Evolutionary conservation across 2,329 filamentous ascomycete species (phyloP).

Genomic region (Curvularia sp.): DNA sequence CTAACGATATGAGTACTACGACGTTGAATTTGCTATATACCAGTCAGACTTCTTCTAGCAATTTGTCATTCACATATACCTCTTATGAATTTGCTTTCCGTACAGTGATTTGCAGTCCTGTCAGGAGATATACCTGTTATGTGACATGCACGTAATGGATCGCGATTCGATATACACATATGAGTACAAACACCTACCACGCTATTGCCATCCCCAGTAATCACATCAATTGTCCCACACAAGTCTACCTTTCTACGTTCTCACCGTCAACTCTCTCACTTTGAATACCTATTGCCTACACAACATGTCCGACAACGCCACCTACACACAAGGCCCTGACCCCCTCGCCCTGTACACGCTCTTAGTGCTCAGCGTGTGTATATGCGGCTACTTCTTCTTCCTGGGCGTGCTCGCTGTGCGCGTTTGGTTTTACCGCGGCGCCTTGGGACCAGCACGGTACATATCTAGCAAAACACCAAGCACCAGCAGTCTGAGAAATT

Average conservation of each 20-base stretch:
- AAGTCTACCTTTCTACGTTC: not conserved
- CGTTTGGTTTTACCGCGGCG: conserved; percentile 36
- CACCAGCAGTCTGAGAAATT: not conserved
- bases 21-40: not conserved
- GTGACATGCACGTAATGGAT: not conserved
- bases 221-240: not conserved
- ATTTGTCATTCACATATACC: not conserved
- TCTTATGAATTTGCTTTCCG: no score
- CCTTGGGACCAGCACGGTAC: conserved; percentile 13
- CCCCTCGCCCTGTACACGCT: conserved; percentile 24
- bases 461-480: not conserved
- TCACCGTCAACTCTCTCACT: not conserved
- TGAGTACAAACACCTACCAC: not conserved
- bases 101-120: not conserved
- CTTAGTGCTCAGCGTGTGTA: conserved; percentile 20
- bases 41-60: not conserved
- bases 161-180: not conserved
- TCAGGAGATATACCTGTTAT: not conserved
- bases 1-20: not conserved
- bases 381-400: conserved; percentile 32
- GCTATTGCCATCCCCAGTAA: not conserved
- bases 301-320: not conserved
- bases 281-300: no score
- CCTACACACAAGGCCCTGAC: not conserved
- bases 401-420: conserved; percentile 29